phyloP scores from a whole-genome alignment of 2,329 filamentous ascomycete genomes.

The Trichoderma koningii region DNA sequence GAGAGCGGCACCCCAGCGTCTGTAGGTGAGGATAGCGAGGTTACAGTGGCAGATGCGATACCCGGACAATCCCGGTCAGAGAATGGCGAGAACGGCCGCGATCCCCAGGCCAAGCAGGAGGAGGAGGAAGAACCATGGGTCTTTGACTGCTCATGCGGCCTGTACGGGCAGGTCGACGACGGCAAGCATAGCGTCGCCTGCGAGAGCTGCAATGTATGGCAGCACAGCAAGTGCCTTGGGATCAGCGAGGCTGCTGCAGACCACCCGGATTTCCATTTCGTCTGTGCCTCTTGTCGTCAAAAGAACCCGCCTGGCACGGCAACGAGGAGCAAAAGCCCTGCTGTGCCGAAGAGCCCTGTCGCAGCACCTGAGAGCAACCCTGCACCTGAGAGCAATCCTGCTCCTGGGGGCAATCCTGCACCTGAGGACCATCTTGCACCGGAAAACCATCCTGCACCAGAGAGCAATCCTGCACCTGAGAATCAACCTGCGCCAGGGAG shows the following conservation, averaged over 20 bases:
- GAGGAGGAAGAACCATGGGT: conserved; percentile 90
- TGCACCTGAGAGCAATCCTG: no score
- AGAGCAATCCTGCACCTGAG: no score
- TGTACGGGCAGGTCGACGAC: conserved; percentile 91
- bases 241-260: conserved; percentile 80
- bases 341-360: conserved; percentile 40
- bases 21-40: conserved; percentile 67
- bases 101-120: conserved; percentile 67
- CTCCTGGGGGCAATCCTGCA: no score
- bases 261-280: conserved; percentile 80
- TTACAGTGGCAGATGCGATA: conserved; percentile 59
- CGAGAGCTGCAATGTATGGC: conserved; percentile 93
- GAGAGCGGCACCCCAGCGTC: conserved; percentile 79
- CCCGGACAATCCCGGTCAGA: conserved; percentile 77
- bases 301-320: conserved; percentile 65
- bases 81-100: conserved; percentile 76
- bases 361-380: conserved; percentile 48
- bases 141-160: conserved; percentile 91
- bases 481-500: no score
- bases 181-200: conserved; percentile 92
- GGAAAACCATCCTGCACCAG: no score
- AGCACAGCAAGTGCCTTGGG: conserved; percentile 89
- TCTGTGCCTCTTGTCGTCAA: conserved; percentile 77
- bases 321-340: conserved; percentile 37
- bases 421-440: no score